Evolutionary conservation across 148 eudicot genomes (phyloP), one percentile per base, ranked within the genome.

Genomic region (Oxyria digyna): DNA sequence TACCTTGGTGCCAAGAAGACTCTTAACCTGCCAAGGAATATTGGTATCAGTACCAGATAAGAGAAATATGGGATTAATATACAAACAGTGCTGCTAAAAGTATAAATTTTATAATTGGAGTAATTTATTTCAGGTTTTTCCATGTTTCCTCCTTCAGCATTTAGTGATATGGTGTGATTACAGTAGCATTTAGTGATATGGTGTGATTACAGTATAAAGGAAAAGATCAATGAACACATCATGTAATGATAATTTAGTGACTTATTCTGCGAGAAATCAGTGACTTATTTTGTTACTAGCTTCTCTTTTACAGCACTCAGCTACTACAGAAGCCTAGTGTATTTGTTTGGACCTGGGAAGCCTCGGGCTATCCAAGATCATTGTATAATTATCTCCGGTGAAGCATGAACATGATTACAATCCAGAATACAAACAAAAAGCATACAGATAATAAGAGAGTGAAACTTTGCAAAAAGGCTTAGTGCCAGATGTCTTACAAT

Each of bases 1-100:
- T 37, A 94, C 91, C 75, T 88, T 84, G 50, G 98, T 94, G 65
- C 98, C 97, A 54, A 90, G 72, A 76, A 90, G 86, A 72, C 88
- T 84, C 75, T 81, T 90, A 52, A 94, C 69, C 98, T 94, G 91
- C 66, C 55, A 29, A 59, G 59, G 15, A 31, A 23, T 9, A 23
- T 11, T 21, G 12, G 27, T 52, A 52, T 46, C 52, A 82, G 62
- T 8, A 45, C 66, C 21, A 62, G 20, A 32, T 14, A 42, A 18
- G 27, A 67, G 31, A 23, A 52, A 46, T 20, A 46, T 46, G 9
- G 52, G 41, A 38, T 4, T 38, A 38, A 38, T 38, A 38, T 1
- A 1, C 41, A 2, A 33, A 33, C 37, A 33, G 2, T 38, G 9
- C 8, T 38, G 41, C 41, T 0, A 38, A 10, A 38, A 38, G 41